Percentiles rank a stretch among this genome's conserved stretches.
Conservation (phyloP, 345 rosid genomes). For the Lumnitzera littorea region DNA sequence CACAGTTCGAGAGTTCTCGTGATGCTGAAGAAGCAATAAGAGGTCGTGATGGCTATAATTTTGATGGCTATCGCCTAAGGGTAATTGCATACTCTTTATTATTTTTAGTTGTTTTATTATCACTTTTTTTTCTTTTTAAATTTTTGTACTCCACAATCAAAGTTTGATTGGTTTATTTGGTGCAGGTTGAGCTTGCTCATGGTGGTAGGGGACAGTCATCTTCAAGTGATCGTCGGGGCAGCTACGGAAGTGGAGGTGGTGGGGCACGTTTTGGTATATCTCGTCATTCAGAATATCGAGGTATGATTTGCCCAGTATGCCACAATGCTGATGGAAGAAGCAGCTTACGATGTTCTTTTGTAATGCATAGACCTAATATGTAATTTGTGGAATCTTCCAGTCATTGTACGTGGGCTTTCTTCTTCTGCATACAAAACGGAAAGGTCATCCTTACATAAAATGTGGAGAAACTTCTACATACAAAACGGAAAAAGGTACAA, state of each 20-base stretch:
- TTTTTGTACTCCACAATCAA: not conserved
- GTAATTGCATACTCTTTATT: conserved; percentile 13
- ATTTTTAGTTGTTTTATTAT: not conserved
- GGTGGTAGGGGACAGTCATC: conserved; percentile 84
- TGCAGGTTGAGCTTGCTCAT: conserved; percentile 98
- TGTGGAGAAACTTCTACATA: no score
- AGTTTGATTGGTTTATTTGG: not conserved
- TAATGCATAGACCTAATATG: not conserved
- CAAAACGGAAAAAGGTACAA: no score
- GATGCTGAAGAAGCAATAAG: conserved; percentile 59
- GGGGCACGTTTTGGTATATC: conserved; percentile 54
- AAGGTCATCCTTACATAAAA: no score
- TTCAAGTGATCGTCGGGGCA: conserved; percentile 66
- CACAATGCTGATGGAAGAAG: no score
- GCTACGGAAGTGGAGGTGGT: conserved; percentile 25
- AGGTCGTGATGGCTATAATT: conserved; percentile 59
- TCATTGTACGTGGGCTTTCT: conserved; percentile 74
- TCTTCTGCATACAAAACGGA: conserved; percentile 80
- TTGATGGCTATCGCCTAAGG: conserved; percentile 49
- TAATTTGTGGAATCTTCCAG: conserved; percentile 25
- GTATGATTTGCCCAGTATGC: conserved; percentile 18
- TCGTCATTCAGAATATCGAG: conserved; percentile 91
- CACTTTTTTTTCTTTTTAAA: conserved; percentile 5
- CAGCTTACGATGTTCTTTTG: not conserved
- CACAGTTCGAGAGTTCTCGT: conserved; percentile 40